These are phyloP conservation scores for Orychophragmus violaceus DNA, from an alignment of 345 rosid genomes.

Conservation along the genomic window DNA sequence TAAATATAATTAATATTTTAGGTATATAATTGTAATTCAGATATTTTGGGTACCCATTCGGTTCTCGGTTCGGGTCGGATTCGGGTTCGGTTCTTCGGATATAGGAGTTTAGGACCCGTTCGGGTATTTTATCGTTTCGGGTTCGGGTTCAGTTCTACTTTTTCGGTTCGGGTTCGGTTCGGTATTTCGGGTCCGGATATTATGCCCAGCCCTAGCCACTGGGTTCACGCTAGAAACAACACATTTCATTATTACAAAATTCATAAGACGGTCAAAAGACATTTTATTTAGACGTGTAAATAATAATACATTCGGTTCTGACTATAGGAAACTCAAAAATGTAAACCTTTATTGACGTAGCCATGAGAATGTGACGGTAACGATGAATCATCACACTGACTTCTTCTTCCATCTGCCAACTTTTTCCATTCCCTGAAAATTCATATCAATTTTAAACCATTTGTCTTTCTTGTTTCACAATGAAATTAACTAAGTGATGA, in stretches of 20 bases:
- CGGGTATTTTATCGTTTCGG: too few relatives aligned
- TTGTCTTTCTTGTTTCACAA: background rate
- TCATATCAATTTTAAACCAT: background rate
- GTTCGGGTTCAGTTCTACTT: too few relatives aligned
- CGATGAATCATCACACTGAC: background rate
- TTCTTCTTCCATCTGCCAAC: conserved; percentile 69
- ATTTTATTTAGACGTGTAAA: background rate
- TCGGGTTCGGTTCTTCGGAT: too few relatives aligned
- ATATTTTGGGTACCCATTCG: too few relatives aligned
- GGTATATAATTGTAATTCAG: too few relatives aligned
- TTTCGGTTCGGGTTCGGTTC: too few relatives aligned
- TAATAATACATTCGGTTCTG: background rate
- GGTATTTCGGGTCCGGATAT: too few relatives aligned
- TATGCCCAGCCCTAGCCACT: too few relatives aligned
- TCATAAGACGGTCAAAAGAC: background rate
- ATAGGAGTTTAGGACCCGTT: too few relatives aligned
- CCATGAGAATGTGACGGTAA: background rate
- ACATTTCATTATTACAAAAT: background rate
- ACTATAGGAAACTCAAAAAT: background rate
- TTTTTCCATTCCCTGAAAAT: conserved; percentile 64
- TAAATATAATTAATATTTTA: too few relatives aligned
- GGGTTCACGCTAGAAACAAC: background rate
- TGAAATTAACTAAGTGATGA: background rate
- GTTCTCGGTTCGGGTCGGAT: too few relatives aligned
- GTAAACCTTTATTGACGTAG: background rate